Conservation (phyloP, 805 yeast species). For the Candida methanosorbosa region DNA sequence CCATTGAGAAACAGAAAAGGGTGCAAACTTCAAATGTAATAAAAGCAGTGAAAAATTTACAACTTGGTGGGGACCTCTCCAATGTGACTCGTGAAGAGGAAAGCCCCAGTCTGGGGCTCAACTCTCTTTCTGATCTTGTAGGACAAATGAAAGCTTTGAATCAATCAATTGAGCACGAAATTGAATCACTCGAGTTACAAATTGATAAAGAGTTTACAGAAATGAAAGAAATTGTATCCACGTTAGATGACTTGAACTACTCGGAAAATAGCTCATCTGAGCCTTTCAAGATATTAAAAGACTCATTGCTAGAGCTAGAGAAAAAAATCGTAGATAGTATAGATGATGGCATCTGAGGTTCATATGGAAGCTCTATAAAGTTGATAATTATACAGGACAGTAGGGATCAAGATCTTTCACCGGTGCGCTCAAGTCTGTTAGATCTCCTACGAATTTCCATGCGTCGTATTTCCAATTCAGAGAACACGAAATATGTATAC, state of each 20-base stretch:
- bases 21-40: not conserved
- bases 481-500: constrained; percentile 65
- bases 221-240: constrained; percentile 10
- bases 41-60: not conserved
- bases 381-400: too few species aligned
- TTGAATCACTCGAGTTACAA: constrained; percentile 9
- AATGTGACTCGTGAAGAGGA: not conserved
- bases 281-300: constrained; percentile 10
- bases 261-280: constrained; percentile 16
- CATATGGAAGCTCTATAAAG: constrained; percentile 1
- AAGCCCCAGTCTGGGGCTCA: not conserved
- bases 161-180: constrained; percentile 19
- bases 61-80: not conserved
- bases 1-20: constrained; percentile 10
- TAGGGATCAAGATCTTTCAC: too few species aligned
- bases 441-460: constrained; percentile 38
- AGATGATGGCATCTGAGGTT: not conserved
- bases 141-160: constrained; percentile 19
- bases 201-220: constrained; percentile 9
- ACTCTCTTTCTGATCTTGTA: constrained; percentile 6
- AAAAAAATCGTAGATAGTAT: not conserved
- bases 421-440: too few species aligned
- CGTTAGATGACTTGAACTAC: constrained; percentile 22
- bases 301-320: constrained; percentile 13
- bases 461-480: constrained; percentile 86